These are phyloP conservation scores for Salvia hispanica DNA, from an alignment of 257 asterid genomes.

Conservation along the genomic window DNA sequence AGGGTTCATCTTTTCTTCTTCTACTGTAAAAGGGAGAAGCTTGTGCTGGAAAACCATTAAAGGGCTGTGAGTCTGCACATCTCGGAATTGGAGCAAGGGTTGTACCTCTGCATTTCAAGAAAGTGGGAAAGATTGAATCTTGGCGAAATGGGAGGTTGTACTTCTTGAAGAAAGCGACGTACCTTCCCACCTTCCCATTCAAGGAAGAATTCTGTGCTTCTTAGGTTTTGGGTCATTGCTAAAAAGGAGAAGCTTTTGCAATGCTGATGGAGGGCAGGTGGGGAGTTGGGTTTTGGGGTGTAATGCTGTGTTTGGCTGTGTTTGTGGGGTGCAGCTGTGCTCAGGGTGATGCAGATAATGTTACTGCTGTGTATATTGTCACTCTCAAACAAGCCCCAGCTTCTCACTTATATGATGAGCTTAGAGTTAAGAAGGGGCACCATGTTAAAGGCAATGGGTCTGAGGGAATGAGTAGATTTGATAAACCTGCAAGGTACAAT, in stretches of 20 bases:
- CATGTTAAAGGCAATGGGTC: constrained; percentile 46
- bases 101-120: constrained; percentile 34
- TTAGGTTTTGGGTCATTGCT: constrained; percentile 14
- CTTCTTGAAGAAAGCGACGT: constrained; percentile 38
- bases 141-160: constrained; percentile 37
- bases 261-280: constrained; percentile 50
- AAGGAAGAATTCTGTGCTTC: background rate
- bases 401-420: constrained; percentile 54
- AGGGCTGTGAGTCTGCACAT: constrained; percentile 32
- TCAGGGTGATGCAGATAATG: constrained; percentile 46
- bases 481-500: constrained; percentile 48
- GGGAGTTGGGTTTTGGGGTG: constrained; percentile 38
- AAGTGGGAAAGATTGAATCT: constrained; percentile 30
- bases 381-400: constrained; percentile 73
- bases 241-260: constrained; percentile 5
- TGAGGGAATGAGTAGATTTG: constrained; percentile 50
- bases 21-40: constrained; percentile 33
- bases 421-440: constrained; percentile 49
- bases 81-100: constrained; percentile 22
- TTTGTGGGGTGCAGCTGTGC: constrained; percentile 44
- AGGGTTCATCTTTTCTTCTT: constrained; percentile 35
- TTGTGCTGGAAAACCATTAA: constrained; percentile 31
- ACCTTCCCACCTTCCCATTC: constrained; percentile 28
- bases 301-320: constrained; percentile 52
- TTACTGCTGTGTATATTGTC: constrained; percentile 76